These are phyloP conservation scores for Apiospora kogelbergensis DNA, from an alignment of 2,329 filamentous ascomycete species.

Conservation along the genomic window DNA sequence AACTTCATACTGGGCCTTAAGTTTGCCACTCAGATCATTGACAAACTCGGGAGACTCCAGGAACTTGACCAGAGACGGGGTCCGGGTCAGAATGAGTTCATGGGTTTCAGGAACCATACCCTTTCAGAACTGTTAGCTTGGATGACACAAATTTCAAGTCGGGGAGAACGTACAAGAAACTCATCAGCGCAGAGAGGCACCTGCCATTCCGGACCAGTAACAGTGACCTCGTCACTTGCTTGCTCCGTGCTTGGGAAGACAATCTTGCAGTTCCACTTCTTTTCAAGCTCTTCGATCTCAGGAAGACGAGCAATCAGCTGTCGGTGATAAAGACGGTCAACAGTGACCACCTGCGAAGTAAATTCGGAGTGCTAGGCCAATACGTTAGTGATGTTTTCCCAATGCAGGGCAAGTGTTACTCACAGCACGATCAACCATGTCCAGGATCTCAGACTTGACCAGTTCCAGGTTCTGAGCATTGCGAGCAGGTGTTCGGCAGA, in stretches of 20 bases:
- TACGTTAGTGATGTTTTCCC: not conserved
- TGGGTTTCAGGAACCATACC: conserved; percentile 98
- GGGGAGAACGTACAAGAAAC: conserved; percentile 65
- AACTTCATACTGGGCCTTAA: conserved; percentile 90
- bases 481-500: conserved; percentile 93
- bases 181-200: conserved; percentile 96
- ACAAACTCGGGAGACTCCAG: conserved; percentile 80
- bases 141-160: not conserved
- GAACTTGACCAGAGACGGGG: conserved; percentile 74
- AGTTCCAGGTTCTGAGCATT: conserved; percentile 96
- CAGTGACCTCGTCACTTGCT: conserved; percentile 92
- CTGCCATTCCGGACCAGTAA: conserved; percentile 97
- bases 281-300: conserved; percentile 92
- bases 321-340: conserved; percentile 93
- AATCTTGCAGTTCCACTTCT: conserved; percentile 99
- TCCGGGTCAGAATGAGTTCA: conserved; percentile 80
- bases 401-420: conserved; percentile 34
- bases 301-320: conserved; percentile 85
- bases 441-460: conserved; percentile 98
- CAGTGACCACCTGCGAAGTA: conserved; percentile 87
- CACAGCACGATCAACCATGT: conserved; percentile 96
- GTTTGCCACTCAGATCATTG: conserved; percentile 75
- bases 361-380: conserved; percentile 81
- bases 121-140: conserved; percentile 37
- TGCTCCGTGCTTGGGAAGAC: conserved; percentile 97